These are phyloP conservation scores for Erysimum cheiranthoides DNA, from an alignment of 345 rosid genomes.

Conservation along the genomic window DNA sequence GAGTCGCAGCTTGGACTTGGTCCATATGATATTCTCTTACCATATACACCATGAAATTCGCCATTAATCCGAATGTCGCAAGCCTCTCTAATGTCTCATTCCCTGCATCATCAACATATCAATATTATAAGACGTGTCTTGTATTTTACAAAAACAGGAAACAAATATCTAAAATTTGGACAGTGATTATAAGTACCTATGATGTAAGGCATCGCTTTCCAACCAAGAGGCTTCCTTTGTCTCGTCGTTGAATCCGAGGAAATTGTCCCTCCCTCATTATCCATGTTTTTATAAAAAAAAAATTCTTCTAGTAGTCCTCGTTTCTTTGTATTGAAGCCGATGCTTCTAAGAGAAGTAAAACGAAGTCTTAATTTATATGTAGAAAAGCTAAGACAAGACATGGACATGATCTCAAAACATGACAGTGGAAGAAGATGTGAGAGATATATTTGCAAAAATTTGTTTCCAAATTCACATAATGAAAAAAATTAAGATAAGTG, in stretches of 20 bases:
- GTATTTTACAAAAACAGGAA: neutral
- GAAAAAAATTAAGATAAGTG: neutral
- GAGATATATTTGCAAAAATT: neutral
- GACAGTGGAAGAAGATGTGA: neutral
- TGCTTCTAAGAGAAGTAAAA: constrained; percentile 1
- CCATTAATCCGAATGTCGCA: constrained; percentile 62
- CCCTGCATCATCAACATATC: constrained; percentile 46
- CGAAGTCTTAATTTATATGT: neutral
- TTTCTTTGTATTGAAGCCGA: constrained; percentile 10
- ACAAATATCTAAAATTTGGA: neutral
- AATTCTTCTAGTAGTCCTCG: neutral
- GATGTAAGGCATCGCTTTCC: constrained; percentile 83
- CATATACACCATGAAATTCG: constrained; percentile 72
- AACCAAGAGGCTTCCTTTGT: constrained; percentile 63
- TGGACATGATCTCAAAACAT: constrained; percentile 4
- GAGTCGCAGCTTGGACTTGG: constrained; percentile 59
- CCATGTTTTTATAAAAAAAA: constrained; percentile 14
- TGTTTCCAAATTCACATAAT: neutral
- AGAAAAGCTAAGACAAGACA: neutral
- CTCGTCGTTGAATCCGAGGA: constrained; percentile 21
- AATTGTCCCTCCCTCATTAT: neutral
- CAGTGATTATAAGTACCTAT: constrained; percentile 52
- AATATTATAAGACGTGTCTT: neutral
- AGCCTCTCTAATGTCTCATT: constrained; percentile 82
- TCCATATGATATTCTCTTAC: constrained; percentile 62